These are phyloP conservation scores for Blastobotrys apis DNA, from an alignment of 1,139 yeast species.

Conservation along the genomic window DNA sequence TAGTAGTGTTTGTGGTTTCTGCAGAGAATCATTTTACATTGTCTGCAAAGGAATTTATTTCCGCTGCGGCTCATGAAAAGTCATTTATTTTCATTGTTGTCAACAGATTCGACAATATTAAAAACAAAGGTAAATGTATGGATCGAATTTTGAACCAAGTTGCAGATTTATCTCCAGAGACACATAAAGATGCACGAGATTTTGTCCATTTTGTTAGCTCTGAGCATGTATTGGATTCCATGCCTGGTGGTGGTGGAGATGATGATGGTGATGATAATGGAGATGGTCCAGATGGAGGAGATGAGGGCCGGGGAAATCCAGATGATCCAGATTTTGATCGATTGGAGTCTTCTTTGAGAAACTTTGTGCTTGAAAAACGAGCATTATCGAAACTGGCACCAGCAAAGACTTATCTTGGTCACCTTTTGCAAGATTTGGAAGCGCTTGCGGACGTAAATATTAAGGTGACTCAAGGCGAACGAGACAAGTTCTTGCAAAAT, in stretches of 20 bases:
- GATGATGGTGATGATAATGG: constrained; percentile 40
- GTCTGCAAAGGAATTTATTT: constrained; percentile 89
- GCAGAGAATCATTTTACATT: constrained; percentile 95
- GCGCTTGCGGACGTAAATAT: constrained; percentile 59
- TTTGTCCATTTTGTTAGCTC: constrained; percentile 95
- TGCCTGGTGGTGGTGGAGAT: constrained; percentile 39
- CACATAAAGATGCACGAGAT: constrained; percentile 78
- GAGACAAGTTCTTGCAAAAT: constrained; percentile 39
- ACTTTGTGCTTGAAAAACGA: constrained; percentile 83
- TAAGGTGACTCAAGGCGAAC: constrained; percentile 46
- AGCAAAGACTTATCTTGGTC: constrained; percentile 76
- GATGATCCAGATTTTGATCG: constrained; percentile 51
- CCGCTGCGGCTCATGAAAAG: constrained; percentile 88
- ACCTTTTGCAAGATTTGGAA: constrained; percentile 63
- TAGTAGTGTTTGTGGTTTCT: constrained; percentile 92
- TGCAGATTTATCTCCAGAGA: constrained; percentile 82
- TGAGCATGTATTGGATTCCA: constrained; percentile 34
- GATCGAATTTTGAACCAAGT: constrained; percentile 79
- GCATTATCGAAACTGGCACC: constrained; percentile 87
- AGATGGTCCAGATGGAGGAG: constrained; percentile 31
- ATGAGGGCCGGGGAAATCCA: constrained; percentile 35
- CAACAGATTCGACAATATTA: constrained; percentile 82
- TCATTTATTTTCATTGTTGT: constrained; percentile 91
- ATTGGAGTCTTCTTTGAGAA: constrained; percentile 77
- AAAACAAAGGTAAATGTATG: constrained; percentile 74